A percentile compares a stretch with the other conserved stretches of the same genome.
These are phyloP conservation scores for Coemansia sp. DNA, from an alignment of 192 early-diverging fungal species.

Conservation along the genomic window DNA sequence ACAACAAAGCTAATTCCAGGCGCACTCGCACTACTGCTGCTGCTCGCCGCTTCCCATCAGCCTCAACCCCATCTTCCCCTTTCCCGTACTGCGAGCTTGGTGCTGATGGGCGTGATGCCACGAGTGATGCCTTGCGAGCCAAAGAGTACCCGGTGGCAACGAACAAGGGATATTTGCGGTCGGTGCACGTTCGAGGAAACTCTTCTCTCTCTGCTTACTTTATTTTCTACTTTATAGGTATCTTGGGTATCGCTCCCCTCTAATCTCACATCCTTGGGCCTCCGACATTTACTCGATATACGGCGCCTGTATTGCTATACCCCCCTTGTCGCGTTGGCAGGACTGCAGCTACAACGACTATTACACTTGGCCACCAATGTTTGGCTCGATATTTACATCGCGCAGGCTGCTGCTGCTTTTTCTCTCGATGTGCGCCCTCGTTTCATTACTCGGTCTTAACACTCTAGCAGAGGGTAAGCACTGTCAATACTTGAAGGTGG, in stretches of 20 bases:
- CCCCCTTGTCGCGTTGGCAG: neutral
- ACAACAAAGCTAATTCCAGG: conserved; percentile 8
- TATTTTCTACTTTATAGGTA: neutral
- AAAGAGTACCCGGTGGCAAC: neutral
- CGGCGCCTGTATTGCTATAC: neutral
- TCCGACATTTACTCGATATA: neutral
- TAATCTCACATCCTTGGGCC: neutral
- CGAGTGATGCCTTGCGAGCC: neutral
- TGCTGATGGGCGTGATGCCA: neutral
- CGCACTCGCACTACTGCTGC: conserved; percentile 8
- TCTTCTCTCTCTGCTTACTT: neutral
- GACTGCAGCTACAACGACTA: neutral
- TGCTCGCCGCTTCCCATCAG: conserved; percentile 13
- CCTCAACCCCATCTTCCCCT: neutral
- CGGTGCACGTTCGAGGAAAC: neutral
- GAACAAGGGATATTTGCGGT: conserved; percentile 1
- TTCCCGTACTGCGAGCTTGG: neutral
- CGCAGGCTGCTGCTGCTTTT: conserved; percentile 1
- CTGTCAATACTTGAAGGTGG: neutral
- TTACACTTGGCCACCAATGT: neutral
- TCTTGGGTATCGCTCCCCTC: neutral
- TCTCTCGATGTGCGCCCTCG: neutral
- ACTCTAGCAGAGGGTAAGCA: conserved; percentile 13
- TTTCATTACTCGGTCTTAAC: neutral
- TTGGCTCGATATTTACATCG: neutral